A percentile compares a stretch with the other conserved stretches of the same genome.
phyloP scores from a whole-genome alignment of 1,284 basidiomycete genomes.

The Ganoderma lingzhi region DNA sequence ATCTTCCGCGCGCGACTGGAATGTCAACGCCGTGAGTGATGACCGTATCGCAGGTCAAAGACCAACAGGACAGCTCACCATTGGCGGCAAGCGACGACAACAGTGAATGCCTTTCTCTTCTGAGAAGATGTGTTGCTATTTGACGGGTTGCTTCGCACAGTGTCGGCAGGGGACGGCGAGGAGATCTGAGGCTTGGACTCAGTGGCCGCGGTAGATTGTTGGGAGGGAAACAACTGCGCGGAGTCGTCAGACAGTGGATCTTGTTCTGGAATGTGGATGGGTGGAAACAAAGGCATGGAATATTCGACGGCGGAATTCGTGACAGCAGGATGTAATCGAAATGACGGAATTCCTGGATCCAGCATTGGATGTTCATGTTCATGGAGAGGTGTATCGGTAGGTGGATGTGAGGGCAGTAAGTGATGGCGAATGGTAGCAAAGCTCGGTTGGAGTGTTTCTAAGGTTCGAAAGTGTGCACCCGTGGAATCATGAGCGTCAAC shows the following conservation, averaged over 20 bases:
- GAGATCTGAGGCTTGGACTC: constrained; percentile 37
- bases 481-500: constrained; percentile 40
- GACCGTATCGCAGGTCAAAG: constrained; percentile 17
- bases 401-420: constrained; percentile 32
- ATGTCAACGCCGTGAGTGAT: constrained; percentile 43
- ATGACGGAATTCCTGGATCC: constrained; percentile 35
- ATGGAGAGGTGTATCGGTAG: constrained; percentile 35
- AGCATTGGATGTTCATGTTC: constrained; percentile 36
- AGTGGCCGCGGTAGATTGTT: constrained; percentile 32
- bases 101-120: constrained; percentile 67
- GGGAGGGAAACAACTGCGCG: constrained; percentile 34
- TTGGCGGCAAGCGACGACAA: constrained; percentile 60
- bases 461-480: constrained; percentile 40
- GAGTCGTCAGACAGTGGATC: constrained; percentile 36
- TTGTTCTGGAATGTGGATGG: constrained; percentile 37
- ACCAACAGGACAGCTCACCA: constrained; percentile 40
- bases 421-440: constrained; percentile 38
- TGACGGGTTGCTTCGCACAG: constrained; percentile 30
- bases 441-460: constrained; percentile 43
- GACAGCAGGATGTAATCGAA: constrained; percentile 36
- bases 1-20: constrained; percentile 80
- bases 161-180: constrained; percentile 31
- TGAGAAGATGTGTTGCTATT: constrained; percentile 39
- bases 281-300: constrained; percentile 42
- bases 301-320: constrained; percentile 39